Evolutionary conservation across 768 basidiomycete species (phyloP).

Genomic region (Amanita exitialis): DNA sequence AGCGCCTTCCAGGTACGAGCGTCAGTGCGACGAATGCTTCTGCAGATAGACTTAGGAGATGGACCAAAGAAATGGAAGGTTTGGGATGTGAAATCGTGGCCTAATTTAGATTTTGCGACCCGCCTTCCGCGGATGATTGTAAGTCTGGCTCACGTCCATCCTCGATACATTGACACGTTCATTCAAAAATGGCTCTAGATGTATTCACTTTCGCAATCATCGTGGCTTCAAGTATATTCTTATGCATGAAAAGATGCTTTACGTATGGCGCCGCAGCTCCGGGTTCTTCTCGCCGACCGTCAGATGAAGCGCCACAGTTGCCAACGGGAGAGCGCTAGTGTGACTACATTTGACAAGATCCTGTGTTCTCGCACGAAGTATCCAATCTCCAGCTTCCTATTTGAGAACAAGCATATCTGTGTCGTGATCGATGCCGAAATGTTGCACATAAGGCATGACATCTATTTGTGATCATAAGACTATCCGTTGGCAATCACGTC

Average conservation of each 20-base stretch:
- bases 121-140: conserved; percentile 40
- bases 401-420: conserved; percentile 8
- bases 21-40: background rate
- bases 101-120: conserved; percentile 26
- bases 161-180: conserved; percentile 24
- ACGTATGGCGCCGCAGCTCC: conserved; percentile 38
- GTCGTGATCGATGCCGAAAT: conserved; percentile 1
- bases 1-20: conserved; percentile 2
- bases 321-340: conserved; percentile 7
- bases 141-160: conserved; percentile 13
- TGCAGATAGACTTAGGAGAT: conserved; percentile 27
- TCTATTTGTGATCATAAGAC: conserved; percentile 2
- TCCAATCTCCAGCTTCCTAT: conserved; percentile 11
- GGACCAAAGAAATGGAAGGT: conserved; percentile 29
- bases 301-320: conserved; percentile 21
- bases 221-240: conserved; percentile 16
- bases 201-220: conserved; percentile 14
- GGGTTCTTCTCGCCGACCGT: conserved; percentile 20
- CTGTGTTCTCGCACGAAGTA: conserved; percentile 9
- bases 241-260: conserved; percentile 14
- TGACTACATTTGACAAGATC: conserved; percentile 19
- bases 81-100: conserved; percentile 25
- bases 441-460: background rate
- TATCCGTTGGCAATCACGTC: background rate
- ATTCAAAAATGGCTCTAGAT: conserved; percentile 22